These are phyloP conservation scores for Arachis hypogaea DNA, from an alignment of 306 rosid genomes.

Conservation along the genomic window DNA sequence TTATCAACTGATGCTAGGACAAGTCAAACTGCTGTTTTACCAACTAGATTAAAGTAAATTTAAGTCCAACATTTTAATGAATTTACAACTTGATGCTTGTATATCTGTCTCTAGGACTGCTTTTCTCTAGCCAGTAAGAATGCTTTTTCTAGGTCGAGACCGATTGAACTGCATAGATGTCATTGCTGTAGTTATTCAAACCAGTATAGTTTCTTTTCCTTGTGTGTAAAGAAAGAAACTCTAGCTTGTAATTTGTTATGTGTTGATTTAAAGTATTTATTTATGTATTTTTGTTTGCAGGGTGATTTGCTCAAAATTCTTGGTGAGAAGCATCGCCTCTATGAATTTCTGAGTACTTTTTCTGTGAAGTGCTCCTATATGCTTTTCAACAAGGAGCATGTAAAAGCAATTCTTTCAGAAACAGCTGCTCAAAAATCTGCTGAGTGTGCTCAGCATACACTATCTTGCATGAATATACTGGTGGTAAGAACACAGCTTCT, in stretches of 20 bases:
- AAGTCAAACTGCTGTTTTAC: neutral
- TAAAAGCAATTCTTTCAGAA: slow-evolving; percentile 76
- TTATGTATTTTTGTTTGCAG: slow-evolving; percentile 51
- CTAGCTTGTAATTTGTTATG: slow-evolving; percentile 33
- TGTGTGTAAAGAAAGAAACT: slow-evolving; percentile 28
- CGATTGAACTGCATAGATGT: slow-evolving; percentile 8
- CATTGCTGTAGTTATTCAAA: slow-evolving; percentile 17
- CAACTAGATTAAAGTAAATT: slow-evolving; percentile 10
- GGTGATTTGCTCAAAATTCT: slow-evolving; percentile 85
- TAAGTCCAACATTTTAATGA: neutral
- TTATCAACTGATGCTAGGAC: neutral
- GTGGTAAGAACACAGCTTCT: slow-evolving; percentile 66
- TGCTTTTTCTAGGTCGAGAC: slow-evolving; percentile 5
- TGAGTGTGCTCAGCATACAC: slow-evolving; percentile 50
- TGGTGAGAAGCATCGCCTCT: slow-evolving; percentile 87
- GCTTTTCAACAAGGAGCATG: slow-evolving; percentile 95
- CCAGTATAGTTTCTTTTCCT: neutral
- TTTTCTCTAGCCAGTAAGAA: slow-evolving; percentile 6
- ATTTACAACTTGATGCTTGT: slow-evolving; percentile 22
- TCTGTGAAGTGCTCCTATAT: slow-evolving; percentile 85
- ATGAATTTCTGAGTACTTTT: slow-evolving; percentile 71
- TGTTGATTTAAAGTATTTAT: slow-evolving; percentile 21
- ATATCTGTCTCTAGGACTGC: slow-evolving; percentile 15
- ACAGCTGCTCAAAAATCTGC: slow-evolving; percentile 58
- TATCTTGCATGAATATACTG: slow-evolving; percentile 76